A percentile compares a stretch with the other conserved stretches of the same genome.
Conservation (phyloP, 2,329 filamentous ascomycete species). For the Penicillium concentricum region DNA sequence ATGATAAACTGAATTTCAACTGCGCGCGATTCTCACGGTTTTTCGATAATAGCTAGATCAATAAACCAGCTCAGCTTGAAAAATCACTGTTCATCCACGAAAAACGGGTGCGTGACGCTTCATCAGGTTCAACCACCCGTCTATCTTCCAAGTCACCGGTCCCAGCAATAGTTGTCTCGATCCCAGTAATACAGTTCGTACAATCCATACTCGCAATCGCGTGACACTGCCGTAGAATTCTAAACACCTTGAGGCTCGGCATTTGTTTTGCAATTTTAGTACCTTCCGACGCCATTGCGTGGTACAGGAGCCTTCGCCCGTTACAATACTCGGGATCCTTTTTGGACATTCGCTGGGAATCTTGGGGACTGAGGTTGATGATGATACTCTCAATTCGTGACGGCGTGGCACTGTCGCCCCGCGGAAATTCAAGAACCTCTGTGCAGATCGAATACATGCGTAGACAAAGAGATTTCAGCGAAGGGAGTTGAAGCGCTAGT, state of each 20-base stretch:
- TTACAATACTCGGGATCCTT: too few relatives aligned
- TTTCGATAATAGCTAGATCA: neutral
- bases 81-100: neutral
- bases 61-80: neutral
- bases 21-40: too few relatives aligned
- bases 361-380: conserved; percentile 4
- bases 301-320: too few relatives aligned
- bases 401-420: neutral
- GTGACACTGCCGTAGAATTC: too few relatives aligned
- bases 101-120: neutral
- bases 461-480: neutral
- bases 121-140: neutral
- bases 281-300: too few relatives aligned
- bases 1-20: too few relatives aligned
- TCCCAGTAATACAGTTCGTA: conserved; percentile 4
- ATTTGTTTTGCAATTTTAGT: neutral
- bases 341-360: too few relatives aligned
- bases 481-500: conserved; percentile 1
- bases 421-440: neutral
- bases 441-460: conserved; percentile 1
- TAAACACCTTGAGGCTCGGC: neutral
- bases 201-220: too few relatives aligned
- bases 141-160: neutral
- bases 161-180: neutral
- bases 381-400: conserved; percentile 4